Base-by-base conservation (phyloP, 2,329 filamentous ascomycete species). In the Paraphoma sp. region DNA sequence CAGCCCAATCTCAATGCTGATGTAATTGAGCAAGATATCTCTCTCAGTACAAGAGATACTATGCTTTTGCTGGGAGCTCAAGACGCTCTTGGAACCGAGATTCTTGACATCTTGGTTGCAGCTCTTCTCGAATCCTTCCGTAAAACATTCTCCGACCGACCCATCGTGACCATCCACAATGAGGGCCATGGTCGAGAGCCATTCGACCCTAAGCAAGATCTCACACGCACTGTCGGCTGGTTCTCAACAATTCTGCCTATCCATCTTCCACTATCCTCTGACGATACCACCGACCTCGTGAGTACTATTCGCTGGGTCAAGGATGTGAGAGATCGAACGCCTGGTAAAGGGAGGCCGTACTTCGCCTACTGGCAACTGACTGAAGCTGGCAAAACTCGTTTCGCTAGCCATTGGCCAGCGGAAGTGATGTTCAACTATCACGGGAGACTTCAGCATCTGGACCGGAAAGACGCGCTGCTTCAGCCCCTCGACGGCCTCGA, bases 221-320 rank as follows among this genome's bases (percentile, higher is more conserved):
- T 83, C 5, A 81, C 81, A 2, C 75, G 79, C 6, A 83, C 81
- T 1, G 75, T 83, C 2, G 82, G 82, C 6, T 84, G 82, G 82
- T 84, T 83, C 56, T 83, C 81, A 0, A 80, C 79, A 7, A 47
- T 75, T 11, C 63, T 63, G 7, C 71, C 72, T 1, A 68, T 75
- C 5, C 56, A 64, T 54, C 53, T 74, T 4, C 69, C 70, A 8
- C 57, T 71, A 2, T 45, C 64, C 3, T 18, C 53, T 2, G 65
- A 69, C 14, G 68, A 73, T 28, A 38, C 61, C 2, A 73, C 70
- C 6, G 69, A 74, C 14, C 67, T 73, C 9, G 51, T 74, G 7
- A 72, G 64, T 45, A 72, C 70, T 1, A 71, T 75, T 29, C 61
- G 65, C 55, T 74, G 71, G 72, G 69, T 75, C 4, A 71, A 72